Conservation (phyloP, 2,329 filamentous ascomycete species). For the Sporothrix brunneoviolacea region DNA sequence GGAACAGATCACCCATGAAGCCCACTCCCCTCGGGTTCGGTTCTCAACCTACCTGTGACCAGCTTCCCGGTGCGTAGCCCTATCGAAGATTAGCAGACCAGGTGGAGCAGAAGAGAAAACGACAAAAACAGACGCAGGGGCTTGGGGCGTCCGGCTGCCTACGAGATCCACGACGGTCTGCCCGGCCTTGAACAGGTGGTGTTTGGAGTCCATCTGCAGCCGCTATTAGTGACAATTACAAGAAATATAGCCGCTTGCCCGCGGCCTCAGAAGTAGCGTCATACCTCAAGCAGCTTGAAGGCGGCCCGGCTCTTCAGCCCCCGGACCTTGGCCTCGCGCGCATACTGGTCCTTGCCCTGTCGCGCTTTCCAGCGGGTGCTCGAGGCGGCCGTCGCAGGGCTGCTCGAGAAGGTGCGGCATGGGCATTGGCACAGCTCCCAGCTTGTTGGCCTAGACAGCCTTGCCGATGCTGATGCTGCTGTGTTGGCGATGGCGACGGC, state of each 20-base stretch:
- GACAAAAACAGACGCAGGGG: too few relatives aligned
- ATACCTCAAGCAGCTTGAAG: constrained; percentile 82
- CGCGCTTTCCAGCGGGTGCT: constrained; percentile 73
- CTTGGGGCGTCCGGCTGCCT: too few relatives aligned
- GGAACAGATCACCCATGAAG: not conserved
- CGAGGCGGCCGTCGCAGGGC: constrained; percentile 42
- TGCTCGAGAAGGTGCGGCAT: constrained; percentile 1
- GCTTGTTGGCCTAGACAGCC: too few relatives aligned
- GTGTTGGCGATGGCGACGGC: too few relatives aligned
- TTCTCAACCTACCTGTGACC: constrained; percentile 53
- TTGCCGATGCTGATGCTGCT: too few relatives aligned
- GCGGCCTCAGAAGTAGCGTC: too few relatives aligned
- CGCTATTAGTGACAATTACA: too few relatives aligned
- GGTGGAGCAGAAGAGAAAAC: not conserved
- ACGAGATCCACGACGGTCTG: constrained; percentile 89
- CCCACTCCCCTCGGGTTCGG: not conserved
- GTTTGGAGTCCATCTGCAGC: constrained; percentile 71
- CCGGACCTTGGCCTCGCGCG: constrained; percentile 67
- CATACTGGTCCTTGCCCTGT: constrained; percentile 66
- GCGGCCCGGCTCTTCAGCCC: constrained; percentile 85
- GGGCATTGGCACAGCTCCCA: not conserved
- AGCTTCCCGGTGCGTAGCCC: constrained; percentile 71
- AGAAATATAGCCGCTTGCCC: too few relatives aligned
- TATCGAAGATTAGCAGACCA: constrained; percentile 25
- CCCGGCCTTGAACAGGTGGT: constrained; percentile 69